Base-by-base conservation (phyloP, 306 rosid genomes). In the Vigna nakashimae region DNA sequence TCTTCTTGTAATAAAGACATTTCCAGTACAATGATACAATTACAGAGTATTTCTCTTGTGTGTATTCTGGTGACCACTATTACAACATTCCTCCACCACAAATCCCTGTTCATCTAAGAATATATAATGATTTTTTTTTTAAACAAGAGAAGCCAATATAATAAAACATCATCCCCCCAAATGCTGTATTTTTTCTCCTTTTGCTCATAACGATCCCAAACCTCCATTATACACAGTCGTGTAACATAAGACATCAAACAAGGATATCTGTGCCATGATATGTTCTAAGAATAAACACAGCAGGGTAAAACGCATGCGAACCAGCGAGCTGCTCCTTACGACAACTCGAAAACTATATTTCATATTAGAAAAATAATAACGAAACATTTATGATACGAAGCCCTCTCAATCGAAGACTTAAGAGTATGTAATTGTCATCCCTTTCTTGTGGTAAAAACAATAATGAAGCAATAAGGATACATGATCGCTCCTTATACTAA, bases 131-230 rank as follows among this genome's bases (percentile, higher is more conserved):
- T 38, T 26, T 22, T 1, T 1, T n/a, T n/a, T 36, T 36, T 64
- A 26, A 24, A 46, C 67, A 15, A 57, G 24, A 74, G 42, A 32
- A 16, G 60, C 22, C n/a, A 17, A 51, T 51, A 71, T 15, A 63
- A 64, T 36, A 57, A 69, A 82, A 76, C 71, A 62, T 77, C 7
- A 12, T 59, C n/a, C 26, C 63, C 63, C 6, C 43, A 51, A 65
- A 59, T 14, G 60, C 20, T 3, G 45, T 30, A 26, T 24, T 51
- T 6, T 32, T n/a, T 49, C 24, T 30, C 77, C 16, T 70, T 76
- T 9, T 45, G 69, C 28, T 34, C 16, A 20, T 16, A 69, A 76
- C 55, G 65, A 42, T 60, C 49, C 45, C 0, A 50, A 16, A 16
- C 59, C 49, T 74, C 49, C 13, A 42, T 49, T 5, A 15, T 55